Conservation (phyloP, 2,329 filamentous ascomycete species). For the Xylaria arbuscula region DNA sequence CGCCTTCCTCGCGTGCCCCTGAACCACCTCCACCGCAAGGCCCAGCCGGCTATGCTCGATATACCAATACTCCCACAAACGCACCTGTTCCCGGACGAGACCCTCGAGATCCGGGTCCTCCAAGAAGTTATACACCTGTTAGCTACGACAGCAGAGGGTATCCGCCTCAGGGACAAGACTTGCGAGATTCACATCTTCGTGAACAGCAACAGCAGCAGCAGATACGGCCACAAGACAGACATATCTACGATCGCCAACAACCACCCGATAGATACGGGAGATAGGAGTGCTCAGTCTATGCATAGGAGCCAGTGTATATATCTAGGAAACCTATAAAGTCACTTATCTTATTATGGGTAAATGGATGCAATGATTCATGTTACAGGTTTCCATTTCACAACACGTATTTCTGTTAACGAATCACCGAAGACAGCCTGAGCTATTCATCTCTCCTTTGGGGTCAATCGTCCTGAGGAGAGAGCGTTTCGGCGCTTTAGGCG, state of each 20-base stretch:
- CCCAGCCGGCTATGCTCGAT: conserved; percentile 56
- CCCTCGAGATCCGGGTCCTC: conserved; percentile 57
- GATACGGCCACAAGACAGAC: conserved; percentile 57
- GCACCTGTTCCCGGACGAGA: conserved; percentile 54
- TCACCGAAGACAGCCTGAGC: neutral
- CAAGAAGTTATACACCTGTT: conserved; percentile 60
- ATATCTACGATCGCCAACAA: conserved; percentile 56
- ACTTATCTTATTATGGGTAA: neutral
- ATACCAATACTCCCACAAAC: conserved; percentile 50
- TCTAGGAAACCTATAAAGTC: neutral
- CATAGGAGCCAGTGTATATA: neutral
- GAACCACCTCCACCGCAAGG: conserved; percentile 57
- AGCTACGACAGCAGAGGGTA: conserved; percentile 58
- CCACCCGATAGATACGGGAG: conserved; percentile 59
- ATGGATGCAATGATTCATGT: neutral
- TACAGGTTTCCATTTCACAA: neutral
- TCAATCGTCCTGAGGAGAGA: neutral
- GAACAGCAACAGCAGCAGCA: conserved; percentile 52
- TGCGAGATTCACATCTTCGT: conserved; percentile 53
- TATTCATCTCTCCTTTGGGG: neutral
- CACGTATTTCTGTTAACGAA: neutral
- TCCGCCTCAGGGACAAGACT: conserved; percentile 50
- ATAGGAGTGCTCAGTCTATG: conserved; percentile 43
- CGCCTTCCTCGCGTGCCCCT: conserved; percentile 54
- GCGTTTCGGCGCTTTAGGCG: neutral